Evolutionary conservation across 257 asterid species (phyloP).

Genomic region (Haberlea rhodopensis): DNA sequence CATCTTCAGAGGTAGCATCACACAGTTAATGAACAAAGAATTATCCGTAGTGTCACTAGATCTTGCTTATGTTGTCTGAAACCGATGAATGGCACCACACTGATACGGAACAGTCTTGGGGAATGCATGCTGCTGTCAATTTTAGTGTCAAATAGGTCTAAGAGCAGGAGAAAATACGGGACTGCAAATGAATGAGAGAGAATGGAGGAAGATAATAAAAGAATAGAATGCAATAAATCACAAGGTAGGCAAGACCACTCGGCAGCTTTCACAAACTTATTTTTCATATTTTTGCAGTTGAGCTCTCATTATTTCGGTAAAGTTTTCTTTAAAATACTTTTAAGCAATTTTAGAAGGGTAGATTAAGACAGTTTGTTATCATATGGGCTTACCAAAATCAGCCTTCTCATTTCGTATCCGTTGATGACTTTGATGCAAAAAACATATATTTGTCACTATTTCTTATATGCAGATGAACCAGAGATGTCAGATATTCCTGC

Average conservation of each 20-base stretch:
- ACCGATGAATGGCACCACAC: not conserved
- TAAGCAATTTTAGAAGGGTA: not conserved
- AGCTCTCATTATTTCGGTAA: not conserved
- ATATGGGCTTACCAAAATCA: slow-evolving; percentile 12
- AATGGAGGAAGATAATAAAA: not conserved
- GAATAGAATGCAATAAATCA: not conserved
- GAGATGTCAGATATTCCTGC: slow-evolving; percentile 73
- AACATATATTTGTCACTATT: slow-evolving; percentile 24
- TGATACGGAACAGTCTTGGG: not conserved
- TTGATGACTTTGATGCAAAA: slow-evolving; percentile 18
- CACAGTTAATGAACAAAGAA: not conserved
- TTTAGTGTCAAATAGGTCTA: not conserved
- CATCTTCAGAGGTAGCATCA: not conserved
- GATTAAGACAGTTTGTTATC: not conserved
- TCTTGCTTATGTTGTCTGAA: not conserved
- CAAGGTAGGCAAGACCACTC: slow-evolving; percentile 3
- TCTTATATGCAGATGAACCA: slow-evolving; percentile 62
- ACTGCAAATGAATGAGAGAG: not conserved
- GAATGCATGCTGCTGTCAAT: not conserved
- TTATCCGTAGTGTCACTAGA: not conserved
- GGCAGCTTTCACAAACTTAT: slow-evolving; percentile 11
- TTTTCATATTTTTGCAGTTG: slow-evolving; percentile 8
- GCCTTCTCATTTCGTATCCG: slow-evolving; percentile 7
- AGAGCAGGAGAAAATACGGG: not conserved
- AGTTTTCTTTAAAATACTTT: not conserved